These are phyloP conservation scores for Phaseolus coccineus DNA, from an alignment of 331 rosid species.

Conservation along the genomic window DNA sequence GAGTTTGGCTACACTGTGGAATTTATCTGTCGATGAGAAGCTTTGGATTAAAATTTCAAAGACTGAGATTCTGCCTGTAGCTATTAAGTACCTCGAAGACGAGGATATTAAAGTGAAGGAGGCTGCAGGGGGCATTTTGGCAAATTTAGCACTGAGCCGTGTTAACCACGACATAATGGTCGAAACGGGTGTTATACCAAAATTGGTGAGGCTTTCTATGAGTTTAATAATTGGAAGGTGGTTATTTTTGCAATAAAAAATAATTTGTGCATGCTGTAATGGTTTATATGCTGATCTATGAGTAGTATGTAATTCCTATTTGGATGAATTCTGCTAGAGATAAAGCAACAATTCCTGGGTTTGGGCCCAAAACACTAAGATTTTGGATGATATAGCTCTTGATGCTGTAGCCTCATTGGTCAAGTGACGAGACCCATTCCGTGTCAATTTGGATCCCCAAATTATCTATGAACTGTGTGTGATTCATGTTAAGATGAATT, in stretches of 20 bases:
- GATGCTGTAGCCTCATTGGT: constrained; percentile 11
- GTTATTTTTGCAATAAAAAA: constrained; percentile 14
- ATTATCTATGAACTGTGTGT: constrained; percentile 20
- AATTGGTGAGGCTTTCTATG: constrained; percentile 71
- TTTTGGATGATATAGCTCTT: constrained; percentile 13
- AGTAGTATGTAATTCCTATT: constrained; percentile 31
- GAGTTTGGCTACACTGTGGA: constrained; percentile 75
- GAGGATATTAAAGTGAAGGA: constrained; percentile 79
- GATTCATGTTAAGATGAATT: constrained; percentile 27
- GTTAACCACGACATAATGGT: constrained; percentile 72
- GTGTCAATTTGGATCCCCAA: not conserved
- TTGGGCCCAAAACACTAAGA: constrained; percentile 7
- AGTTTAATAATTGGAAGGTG: constrained; percentile 24
- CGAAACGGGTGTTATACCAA: constrained; percentile 83
- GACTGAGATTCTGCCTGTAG: constrained; percentile 62
- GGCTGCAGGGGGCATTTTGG: constrained; percentile 86
- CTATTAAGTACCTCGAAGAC: constrained; percentile 71
- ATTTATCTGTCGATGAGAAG: constrained; percentile 84
- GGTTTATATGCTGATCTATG: constrained; percentile 25
- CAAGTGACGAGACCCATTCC: not conserved
- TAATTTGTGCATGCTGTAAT: constrained; percentile 31
- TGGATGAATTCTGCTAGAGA: constrained; percentile 21
- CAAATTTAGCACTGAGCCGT: constrained; percentile 71
- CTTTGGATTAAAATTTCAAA: constrained; percentile 61
- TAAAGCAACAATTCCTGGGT: not conserved